Base-by-base conservation (phyloP, 441 rosid species). In the Biscutella auriculata region DNA sequence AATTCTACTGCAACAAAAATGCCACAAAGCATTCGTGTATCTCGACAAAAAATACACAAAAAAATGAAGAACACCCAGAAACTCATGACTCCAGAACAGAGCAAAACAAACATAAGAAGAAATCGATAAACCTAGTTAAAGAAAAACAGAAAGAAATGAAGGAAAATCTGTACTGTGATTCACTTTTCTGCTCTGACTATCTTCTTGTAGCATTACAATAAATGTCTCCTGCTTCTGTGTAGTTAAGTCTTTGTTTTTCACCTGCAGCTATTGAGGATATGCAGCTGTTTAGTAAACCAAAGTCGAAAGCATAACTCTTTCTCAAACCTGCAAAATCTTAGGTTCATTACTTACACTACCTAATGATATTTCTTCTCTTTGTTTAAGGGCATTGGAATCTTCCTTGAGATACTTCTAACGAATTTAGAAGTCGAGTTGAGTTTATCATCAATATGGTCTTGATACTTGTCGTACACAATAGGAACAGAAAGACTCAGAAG, bases 361-460 rank as follows among this genome's bases (percentile, higher is more conserved):
- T 87, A 84, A 57, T 76, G 77, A 49, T 63, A 72, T 80, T 88
- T 92, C 81, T 86, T 92, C 57, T 76, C 84, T 77, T 82, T 84
- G 63, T 46, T 72, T 57, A 81, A 39, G 28, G 81, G 76, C 28
- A 70, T 9, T 1, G 80, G 80, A 71, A 80, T 63, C 72, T 78
- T 92, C 79, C 67, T 84, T 37, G 79, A 73, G 37, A 88, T 6
- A 45, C 70, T 72, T 57, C 76, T 79, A 60, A 84, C 60, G 28
- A 72, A 41, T 72, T 62, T 75, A 39, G 72, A 71, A 8, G 76
- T 53, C 21, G 74, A 69, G 25, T 61, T 62, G 48, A 92, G 69
- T 74, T 81, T 88, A n/a, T 77, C 86, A 65, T 88, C 79, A 50
- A 86, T 79, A 57, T 66, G 88, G 67, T 69, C 82, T 61, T 74